These are phyloP conservation scores for Friedmanniomyces simplex DNA, from an alignment of 495 filamentous ascomycete genomes.

Conservation along the genomic window DNA sequence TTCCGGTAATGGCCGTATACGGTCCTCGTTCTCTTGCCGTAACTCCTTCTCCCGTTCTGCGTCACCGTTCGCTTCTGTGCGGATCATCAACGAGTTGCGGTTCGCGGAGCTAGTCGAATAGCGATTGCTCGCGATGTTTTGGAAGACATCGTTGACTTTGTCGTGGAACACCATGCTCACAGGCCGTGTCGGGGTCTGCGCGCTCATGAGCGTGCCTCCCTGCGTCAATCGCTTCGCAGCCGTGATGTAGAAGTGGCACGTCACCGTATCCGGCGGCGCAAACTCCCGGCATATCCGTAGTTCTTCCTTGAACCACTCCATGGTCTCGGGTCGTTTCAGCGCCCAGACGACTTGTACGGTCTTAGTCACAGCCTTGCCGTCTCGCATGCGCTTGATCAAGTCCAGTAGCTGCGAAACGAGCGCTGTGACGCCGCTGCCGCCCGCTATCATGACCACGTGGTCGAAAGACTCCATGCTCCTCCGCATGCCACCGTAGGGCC, in stretches of 20 bases:
- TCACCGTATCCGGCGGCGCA: slow-evolving; percentile 71
- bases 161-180: slow-evolving; percentile 65
- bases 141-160: slow-evolving; percentile 71
- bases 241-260: slow-evolving; percentile 91
- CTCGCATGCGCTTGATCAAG: slow-evolving; percentile 86
- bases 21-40: slow-evolving; percentile 75
- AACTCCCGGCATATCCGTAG: slow-evolving; percentile 77
- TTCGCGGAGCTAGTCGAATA: slow-evolving; percentile 25
- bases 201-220: slow-evolving; percentile 36
- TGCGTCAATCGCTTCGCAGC: slow-evolving; percentile 47
- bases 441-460: slow-evolving; percentile 82
- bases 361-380: slow-evolving; percentile 84
- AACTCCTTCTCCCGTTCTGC: slow-evolving; percentile 66
- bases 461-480: slow-evolving; percentile 88
- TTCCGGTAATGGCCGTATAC: slow-evolving; percentile 66
- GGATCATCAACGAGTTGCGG: slow-evolving; percentile 67
- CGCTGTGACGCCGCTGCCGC: slow-evolving; percentile 89
- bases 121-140: slow-evolving; percentile 64
- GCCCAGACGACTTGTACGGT: slow-evolving; percentile 88
- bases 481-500: slow-evolving; percentile 89
- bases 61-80: slow-evolving; percentile 71
- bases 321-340: slow-evolving; percentile 75
- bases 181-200: slow-evolving; percentile 40
- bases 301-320: slow-evolving; percentile 98
- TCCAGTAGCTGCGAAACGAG: slow-evolving; percentile 82